These are phyloP conservation scores for Linum usitatissimum DNA, from an alignment of 345 rosid genomes.

Conservation along the genomic window DNA sequence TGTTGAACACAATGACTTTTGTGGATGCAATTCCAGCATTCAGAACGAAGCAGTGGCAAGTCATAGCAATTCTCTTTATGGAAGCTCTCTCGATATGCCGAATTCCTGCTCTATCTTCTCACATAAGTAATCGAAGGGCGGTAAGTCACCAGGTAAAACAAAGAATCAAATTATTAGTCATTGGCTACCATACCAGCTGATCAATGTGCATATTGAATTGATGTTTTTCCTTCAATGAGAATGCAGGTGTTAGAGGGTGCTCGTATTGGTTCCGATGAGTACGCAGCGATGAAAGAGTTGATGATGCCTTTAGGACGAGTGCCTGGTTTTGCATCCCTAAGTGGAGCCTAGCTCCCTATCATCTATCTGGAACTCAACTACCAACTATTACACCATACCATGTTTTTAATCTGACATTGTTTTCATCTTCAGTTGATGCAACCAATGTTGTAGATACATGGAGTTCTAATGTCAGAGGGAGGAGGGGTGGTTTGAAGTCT, in stretches of 20 bases:
- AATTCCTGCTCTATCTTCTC: conserved; percentile 48
- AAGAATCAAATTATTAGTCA: not conserved
- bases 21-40: conserved; percentile 59
- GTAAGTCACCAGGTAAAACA: conserved; percentile 41
- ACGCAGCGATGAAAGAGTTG: conserved; percentile 66
- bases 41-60: conserved; percentile 66
- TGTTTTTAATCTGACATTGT: too few species aligned
- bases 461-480: too few species aligned
- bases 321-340: conserved; percentile 47
- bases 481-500: too few species aligned
- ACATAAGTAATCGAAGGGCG: conserved; percentile 35
- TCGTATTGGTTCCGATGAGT: conserved; percentile 56
- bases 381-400: not conserved
- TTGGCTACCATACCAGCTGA: not conserved
- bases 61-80: conserved; percentile 54
- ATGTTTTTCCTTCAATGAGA: conserved; percentile 10
- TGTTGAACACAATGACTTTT: conserved; percentile 82
- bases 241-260: conserved; percentile 62
- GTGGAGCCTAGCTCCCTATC: conserved; percentile 34
- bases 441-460: too few species aligned
- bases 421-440: too few species aligned
- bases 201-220: not conserved
- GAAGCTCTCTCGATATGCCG: conserved; percentile 70
- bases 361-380: not conserved
- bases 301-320: conserved; percentile 72